Conservation (phyloP, 345 rosid species). For the Populus deltoides region DNA sequence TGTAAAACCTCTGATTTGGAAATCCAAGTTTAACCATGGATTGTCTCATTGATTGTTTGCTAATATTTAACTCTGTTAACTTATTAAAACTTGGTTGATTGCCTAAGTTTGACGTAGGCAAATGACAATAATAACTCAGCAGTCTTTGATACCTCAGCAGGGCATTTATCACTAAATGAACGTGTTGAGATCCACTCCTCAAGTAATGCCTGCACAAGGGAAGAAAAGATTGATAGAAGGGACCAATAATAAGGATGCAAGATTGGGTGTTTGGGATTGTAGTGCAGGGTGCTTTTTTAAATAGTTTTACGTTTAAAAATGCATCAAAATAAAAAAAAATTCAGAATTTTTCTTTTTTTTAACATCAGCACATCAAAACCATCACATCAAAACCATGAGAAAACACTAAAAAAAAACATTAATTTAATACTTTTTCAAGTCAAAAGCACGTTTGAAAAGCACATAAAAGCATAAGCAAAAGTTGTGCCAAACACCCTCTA, state of each 20-base stretch:
- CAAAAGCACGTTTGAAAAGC: no score
- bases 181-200: conserved; percentile 88
- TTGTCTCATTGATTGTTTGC: neutral
- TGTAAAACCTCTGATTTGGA: neutral
- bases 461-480: no score
- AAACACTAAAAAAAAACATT: no score
- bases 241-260: neutral
- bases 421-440: no score
- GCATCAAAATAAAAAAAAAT: no score
- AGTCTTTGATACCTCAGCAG: conserved; percentile 48
- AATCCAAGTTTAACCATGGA: neutral
- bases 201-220: conserved; percentile 63
- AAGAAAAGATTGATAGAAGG: conserved; percentile 1
- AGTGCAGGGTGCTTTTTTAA: no score
- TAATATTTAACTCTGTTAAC: neutral
- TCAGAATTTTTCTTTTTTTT: no score
- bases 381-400: no score
- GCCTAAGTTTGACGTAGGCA: neutral
- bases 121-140: neutral
- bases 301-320: no score
- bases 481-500: neutral
- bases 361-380: no score
- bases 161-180: conserved; percentile 54
- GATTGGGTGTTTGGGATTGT: neutral
- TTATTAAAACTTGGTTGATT: neutral